These are phyloP conservation scores for Curvularia spicifera DNA, from an alignment of 2,329 filamentous ascomycete species.

Conservation along the genomic window DNA sequence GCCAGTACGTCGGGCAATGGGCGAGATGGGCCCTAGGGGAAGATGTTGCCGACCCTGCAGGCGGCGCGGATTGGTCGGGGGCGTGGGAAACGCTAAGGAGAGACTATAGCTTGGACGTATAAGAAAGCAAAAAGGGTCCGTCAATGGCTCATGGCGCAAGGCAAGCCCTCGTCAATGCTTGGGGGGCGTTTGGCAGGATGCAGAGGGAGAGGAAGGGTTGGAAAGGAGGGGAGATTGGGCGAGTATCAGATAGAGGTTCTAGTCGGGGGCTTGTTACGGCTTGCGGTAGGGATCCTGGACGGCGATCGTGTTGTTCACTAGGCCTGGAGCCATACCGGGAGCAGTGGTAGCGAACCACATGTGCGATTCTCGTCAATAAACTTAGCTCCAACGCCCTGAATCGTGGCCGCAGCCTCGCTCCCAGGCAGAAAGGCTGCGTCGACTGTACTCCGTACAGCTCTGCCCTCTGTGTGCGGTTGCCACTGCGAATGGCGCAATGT, in stretches of 20 bases:
- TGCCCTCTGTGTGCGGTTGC: not conserved
- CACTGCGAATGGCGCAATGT: not conserved
- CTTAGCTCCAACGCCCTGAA: slow-evolving; percentile 6
- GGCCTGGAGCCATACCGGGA: slow-evolving; percentile 7
- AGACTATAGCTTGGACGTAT: slow-evolving; percentile 1
- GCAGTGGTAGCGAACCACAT: slow-evolving; percentile 3
- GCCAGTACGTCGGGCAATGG: not conserved
- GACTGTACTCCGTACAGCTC: too few relatives aligned
- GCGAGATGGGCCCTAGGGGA: slow-evolving; percentile 7
- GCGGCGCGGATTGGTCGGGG: slow-evolving; percentile 20
- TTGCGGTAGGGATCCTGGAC: slow-evolving; percentile 14
- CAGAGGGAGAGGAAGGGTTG: not conserved
- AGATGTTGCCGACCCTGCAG: slow-evolving; percentile 24
- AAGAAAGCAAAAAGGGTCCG: not conserved
- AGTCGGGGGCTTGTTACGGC: slow-evolving; percentile 12
- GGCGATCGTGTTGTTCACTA: slow-evolving; percentile 19
- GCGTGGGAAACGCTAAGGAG: slow-evolving; percentile 14
- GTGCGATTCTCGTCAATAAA: not conserved
- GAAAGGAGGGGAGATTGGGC: slow-evolving; percentile 9
- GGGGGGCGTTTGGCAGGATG: slow-evolving; percentile 1
- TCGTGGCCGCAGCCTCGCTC: not conserved
- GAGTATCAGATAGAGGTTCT: slow-evolving; percentile 9
- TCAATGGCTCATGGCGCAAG: slow-evolving; percentile 11
- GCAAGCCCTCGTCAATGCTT: slow-evolving; percentile 2
- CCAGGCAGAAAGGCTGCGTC: not conserved